Evolutionary conservation across 306 rosid species (phyloP).

Genomic region (Vigna mungo): DNA sequence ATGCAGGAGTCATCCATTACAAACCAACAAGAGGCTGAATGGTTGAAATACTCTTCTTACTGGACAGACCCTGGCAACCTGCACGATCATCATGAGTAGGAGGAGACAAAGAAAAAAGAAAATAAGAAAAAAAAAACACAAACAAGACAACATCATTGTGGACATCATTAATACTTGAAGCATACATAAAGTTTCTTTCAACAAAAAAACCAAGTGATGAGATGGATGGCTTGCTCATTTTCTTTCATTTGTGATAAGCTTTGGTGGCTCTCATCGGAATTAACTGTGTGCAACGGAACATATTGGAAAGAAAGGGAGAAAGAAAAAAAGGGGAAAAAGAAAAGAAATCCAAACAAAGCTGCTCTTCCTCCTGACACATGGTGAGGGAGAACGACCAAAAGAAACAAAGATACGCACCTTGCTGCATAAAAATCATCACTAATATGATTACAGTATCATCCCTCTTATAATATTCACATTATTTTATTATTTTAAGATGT

Average conservation of each 20-base stretch:
- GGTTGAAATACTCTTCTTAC: slow-evolving; percentile 94
- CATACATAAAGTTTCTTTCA: slow-evolving; percentile 53
- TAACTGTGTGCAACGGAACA: slow-evolving; percentile 55
- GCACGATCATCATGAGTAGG: slow-evolving; percentile 62
- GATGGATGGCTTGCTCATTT: slow-evolving; percentile 49
- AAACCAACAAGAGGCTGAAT: slow-evolving; percentile 85
- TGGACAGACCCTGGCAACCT: slow-evolving; percentile 90
- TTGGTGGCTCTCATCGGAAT: slow-evolving; percentile 55
- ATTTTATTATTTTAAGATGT: slow-evolving; percentile 63
- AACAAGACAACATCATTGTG: slow-evolving; percentile 60
- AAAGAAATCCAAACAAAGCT: slow-evolving; percentile 59
- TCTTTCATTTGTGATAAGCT: slow-evolving; percentile 39
- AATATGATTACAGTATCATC: slow-evolving; percentile 55
- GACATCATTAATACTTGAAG: slow-evolving; percentile 62
- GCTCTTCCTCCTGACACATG: slow-evolving; percentile 54
- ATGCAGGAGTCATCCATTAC: slow-evolving; percentile 76
- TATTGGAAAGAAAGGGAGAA: slow-evolving; percentile 57
- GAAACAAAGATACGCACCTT: slow-evolving; percentile 54
- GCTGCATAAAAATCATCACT: slow-evolving; percentile 86
- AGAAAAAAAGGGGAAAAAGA: slow-evolving; percentile 45
- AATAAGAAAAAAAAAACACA: neutral
- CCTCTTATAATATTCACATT: slow-evolving; percentile 52
- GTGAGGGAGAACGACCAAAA: slow-evolving; percentile 50
- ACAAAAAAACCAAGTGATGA: slow-evolving; percentile 53
- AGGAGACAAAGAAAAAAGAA: slow-evolving; percentile 25